Evolutionary conservation across 1,284 basidiomycete genomes (phyloP).

Genomic region (Apiotrichum montevideense): DNA sequence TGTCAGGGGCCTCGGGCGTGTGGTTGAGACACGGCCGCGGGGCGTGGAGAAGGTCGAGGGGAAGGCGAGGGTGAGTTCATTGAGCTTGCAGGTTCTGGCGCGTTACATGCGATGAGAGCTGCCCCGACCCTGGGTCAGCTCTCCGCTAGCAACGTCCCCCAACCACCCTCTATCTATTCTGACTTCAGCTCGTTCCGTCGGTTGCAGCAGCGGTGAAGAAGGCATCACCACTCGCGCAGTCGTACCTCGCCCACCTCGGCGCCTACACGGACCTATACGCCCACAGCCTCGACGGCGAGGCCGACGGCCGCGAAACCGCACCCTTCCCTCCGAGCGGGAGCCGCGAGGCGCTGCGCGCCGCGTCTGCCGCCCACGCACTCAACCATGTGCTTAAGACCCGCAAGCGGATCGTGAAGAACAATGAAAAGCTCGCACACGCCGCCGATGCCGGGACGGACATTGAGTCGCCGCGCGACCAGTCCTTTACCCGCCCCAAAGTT

Average conservation of each 20-base stretch:
- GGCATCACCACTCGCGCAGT: conserved; percentile 52
- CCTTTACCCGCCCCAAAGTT: conserved; percentile 92
- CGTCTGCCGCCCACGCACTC: conserved; percentile 65
- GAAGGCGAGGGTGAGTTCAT: conserved; percentile 33
- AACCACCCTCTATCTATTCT: no score
- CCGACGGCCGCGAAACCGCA: conserved; percentile 38
- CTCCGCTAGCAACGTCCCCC: no score
- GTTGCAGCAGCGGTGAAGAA: conserved; percentile 49
- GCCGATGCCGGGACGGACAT: conserved; percentile 44
- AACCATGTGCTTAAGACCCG: conserved; percentile 90
- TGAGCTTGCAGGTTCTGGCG: no score
- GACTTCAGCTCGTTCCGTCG: conserved; percentile 52
- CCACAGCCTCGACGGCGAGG: conserved; percentile 54
- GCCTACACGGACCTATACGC: conserved; percentile 67
- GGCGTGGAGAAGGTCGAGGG: conserved; percentile 30
- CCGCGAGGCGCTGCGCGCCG: conserved; percentile 56
- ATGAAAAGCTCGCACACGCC: conserved; percentile 72
- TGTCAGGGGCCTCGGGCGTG: conserved; percentile 51
- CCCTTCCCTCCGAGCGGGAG: conserved; percentile 26
- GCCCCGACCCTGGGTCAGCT: no score
- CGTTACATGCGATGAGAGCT: no score
- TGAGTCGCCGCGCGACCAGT: conserved; percentile 81
- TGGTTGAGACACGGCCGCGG: conserved; percentile 53
- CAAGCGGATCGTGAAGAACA: conserved; percentile 86
- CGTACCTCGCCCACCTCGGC: conserved; percentile 53